Base-by-base conservation (phyloP, 352 stramenopile genomes). In the Phytophthora hibernalis region DNA sequence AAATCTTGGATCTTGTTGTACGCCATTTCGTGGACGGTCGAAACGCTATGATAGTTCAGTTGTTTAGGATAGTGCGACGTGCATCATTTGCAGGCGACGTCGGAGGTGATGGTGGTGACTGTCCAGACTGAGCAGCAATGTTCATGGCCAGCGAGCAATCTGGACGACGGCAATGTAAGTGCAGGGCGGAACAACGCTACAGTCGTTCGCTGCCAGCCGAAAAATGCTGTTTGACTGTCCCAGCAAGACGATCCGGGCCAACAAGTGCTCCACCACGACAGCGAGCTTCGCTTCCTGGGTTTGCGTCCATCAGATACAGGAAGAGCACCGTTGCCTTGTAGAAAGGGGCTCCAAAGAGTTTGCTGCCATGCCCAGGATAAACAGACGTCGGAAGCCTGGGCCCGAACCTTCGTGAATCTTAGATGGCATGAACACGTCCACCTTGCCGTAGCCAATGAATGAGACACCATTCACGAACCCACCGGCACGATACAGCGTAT, bases 381-480 rank as follows among this genome's bases (percentile, higher is more conserved):
- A 66, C 63, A 71, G 48, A 57, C 63, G 62, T 18, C 20, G 62
- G 54, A 96, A 96, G 37, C 88, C 88, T 0, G 88, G 88, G 0
- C 88, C 88, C 60, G 94, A 81, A 24, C 83, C 70, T 65, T 96
- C 85, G 65, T 94, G 82, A 24, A 90, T 76, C 45, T 79, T 94
- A 43, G 83, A 91, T 12, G 88, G 88, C 57, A 96, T 75, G 64
- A 92, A 96, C 10, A 94, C 88, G 58, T 96, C 88, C 11, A 96
- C 72, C 42, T 94, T 93, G 68, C 88, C 88, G 38, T 89, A 94
- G 10, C 84, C 88, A 53, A 96, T 82, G 58, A 96, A 93, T 73
- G 87, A 94, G 26, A 92, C 75, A 22, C 88, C 88, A 10, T 80
- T 76, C 2, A 93, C 85, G 7, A 75, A 61, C 22, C 72, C 70